phyloP scores from a whole-genome alignment of 306 rosid species.

The Castanea sativa region DNA sequence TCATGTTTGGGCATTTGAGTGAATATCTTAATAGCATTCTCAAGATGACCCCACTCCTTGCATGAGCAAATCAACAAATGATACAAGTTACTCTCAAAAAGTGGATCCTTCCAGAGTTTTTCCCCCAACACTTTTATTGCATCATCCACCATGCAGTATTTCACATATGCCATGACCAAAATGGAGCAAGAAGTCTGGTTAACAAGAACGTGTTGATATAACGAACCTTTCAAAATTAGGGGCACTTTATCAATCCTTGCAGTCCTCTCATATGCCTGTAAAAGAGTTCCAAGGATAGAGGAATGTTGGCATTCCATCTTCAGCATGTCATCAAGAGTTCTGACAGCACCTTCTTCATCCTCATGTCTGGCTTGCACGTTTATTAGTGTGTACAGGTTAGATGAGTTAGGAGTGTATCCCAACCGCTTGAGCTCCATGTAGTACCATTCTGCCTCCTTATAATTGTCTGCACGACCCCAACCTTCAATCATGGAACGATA shows the following conservation, averaged over 20 bases:
- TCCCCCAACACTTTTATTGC: slow-evolving; percentile 60
- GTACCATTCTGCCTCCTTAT: slow-evolving; percentile 48
- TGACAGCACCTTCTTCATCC: slow-evolving; percentile 60
- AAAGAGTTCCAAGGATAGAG: slow-evolving; percentile 58
- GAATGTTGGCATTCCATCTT: slow-evolving; percentile 67
- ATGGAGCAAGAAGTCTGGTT: slow-evolving; percentile 81
- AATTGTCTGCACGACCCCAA: slow-evolving; percentile 81
- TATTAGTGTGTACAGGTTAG: slow-evolving; percentile 72
- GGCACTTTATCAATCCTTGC: slow-evolving; percentile 67
- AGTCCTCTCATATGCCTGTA: slow-evolving; percentile 72
- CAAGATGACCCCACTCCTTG: slow-evolving; percentile 66
- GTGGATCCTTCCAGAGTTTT: slow-evolving; percentile 67
- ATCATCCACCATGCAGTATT: slow-evolving; percentile 66
- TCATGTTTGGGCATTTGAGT: slow-evolving; percentile 41
- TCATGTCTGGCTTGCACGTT: slow-evolving; percentile 71
- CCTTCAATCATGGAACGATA: slow-evolving; percentile 96
- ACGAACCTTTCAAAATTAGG: slow-evolving; percentile 49
- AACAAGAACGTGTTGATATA: slow-evolving; percentile 60
- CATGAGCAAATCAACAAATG: slow-evolving; percentile 87
- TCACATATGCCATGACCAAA: slow-evolving; percentile 82
- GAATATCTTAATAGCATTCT: slow-evolving; percentile 68
- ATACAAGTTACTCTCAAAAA: slow-evolving; percentile 72
- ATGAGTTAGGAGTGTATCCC: slow-evolving; percentile 68
- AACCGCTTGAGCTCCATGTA: slow-evolving; percentile 54
- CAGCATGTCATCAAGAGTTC: slow-evolving; percentile 68